Base-by-base conservation (phyloP, 1,284 basidiomycete genomes). In the Trichosporon ovoides region DNA sequence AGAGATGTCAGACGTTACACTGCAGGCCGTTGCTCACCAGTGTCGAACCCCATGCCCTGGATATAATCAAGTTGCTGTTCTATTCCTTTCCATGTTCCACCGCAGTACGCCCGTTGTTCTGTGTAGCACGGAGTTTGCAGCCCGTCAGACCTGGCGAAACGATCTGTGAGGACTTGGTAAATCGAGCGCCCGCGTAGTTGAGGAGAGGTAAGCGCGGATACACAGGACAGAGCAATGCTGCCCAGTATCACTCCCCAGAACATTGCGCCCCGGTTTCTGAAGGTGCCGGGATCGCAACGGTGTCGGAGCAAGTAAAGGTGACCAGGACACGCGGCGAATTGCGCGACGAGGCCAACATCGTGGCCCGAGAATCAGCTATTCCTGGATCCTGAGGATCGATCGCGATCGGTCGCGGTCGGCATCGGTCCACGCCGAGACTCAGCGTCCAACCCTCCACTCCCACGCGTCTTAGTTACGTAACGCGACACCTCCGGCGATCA, bases 31-130 rank as follows among this genome's bases (percentile, higher is more conserved):
- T 38, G 54, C 70, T 71, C 48, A 74, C 72, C 63, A 2, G 76
- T 75, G 57, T 75, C 73, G 53, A 74, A 77, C 19, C 76, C 76
- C 76, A 77, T 77, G n/a, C 73, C 74, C 52, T 71, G 60, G 55
- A 77, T 77, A 55, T 77, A 77, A 54, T 67, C 71, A 28, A 77
- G 70, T 43, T 76, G 66, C 38, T 57, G 54, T 55, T 67, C 63
- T 38, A 77, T 64, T 14, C 68, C 69, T 20, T 64, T 61, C 70
- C 72, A 77, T 7, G 70, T 73, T 1, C 76, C 76, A 13, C 76
- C 76, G 62, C 76, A 77, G 60, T 77, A 76, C 16, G 55, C 56
- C 14, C 66, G 57, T 36, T 61, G 61, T 3, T 56, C 56, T 7
- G 68, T 59, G 48, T 65, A 58, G 60, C 76, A 77, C 11, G 36